Evolutionary conservation across 2,329 filamentous ascomycete genomes (phyloP), one percentile per base, ranked within the genome.

Genomic region (Xylaria polymorpha): DNA sequence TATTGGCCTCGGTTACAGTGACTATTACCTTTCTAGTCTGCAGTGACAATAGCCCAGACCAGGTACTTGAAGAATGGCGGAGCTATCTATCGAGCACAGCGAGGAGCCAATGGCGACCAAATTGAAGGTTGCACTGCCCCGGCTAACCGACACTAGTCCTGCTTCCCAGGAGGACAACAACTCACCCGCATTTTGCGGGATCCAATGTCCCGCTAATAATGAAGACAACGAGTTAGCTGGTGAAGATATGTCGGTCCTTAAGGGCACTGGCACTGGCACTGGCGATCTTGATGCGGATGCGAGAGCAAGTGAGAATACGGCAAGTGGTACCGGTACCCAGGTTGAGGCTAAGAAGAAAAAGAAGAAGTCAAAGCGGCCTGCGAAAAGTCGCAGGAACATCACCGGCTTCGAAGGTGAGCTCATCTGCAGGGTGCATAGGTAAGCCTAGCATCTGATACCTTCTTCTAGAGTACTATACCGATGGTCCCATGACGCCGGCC

Each of bases 401-500:
- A 91, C 88, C 6, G 92, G 92, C 0, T 94, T 94, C 67, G 92
- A 94, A 80, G 88, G 89, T 86, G 74, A 58, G 74, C 76, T 20
- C 44, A 48, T 51, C 25, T n/a, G 7, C 15, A 32, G 18, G 12
- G 29, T 18, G 8, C n/a, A 41, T 37, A 20, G 12, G 43, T 25
- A 22, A 22, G 53, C 10, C 29, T 35, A 37, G 12, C 41, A n/a
- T 35, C 50, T 65, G 35, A 63, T 50, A 35, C 58, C 63, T 73
- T 66, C 75, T 64, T 59, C 56, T 25, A 87, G 91, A 94, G 70
- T 93, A 89, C 79, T 96, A 88, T 77, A 90, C 92, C 14, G 95
- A 98, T 79, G 86, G 90, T 0, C 94, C 94, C 0, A 81, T 97
- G 69, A 94, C 91, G 0, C 89, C 91, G 0, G 85, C 84, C 0